Percentiles rank a stretch among this genome's conserved stretches.
Evolutionary conservation across 1,284 basidiomycete genomes (phyloP).

Genomic region (Apiotrichum brassicae): DNA sequence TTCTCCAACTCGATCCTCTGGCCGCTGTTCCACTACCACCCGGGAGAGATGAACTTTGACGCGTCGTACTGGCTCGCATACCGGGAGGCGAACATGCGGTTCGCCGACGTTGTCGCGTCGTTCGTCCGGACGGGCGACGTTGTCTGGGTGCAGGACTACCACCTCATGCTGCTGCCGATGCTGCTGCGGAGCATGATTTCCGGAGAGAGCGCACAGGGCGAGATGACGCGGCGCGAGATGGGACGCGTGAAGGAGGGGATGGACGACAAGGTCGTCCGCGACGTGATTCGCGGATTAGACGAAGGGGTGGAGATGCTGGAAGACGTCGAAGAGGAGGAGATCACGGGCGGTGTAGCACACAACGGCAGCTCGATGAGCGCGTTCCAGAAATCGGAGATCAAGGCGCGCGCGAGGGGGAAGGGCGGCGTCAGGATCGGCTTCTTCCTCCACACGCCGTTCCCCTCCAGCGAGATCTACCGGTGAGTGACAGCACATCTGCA

Average conservation of each 20-base stretch:
- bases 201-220: conserved; percentile 57
- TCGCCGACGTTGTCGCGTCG: conserved; percentile 77
- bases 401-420: conserved; percentile 43
- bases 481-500: conserved; percentile 42
- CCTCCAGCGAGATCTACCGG: conserved; percentile 96
- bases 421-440: conserved; percentile 81
- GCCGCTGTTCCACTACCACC: conserved; percentile 99
- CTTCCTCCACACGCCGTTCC: conserved; percentile 98
- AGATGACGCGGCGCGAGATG: conserved; percentile 62
- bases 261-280: conserved; percentile 52
- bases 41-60: conserved; percentile 99
- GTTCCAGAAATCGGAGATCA: conserved; percentile 41
- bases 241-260: conserved; percentile 70
- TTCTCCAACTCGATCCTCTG: conserved; percentile 99
- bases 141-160: conserved; percentile 99
- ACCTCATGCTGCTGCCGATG: conserved; percentile 96
- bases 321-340: conserved; percentile 38
- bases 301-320: conserved; percentile 38
- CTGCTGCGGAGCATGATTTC: conserved; percentile 82
- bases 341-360: too few relatives aligned
- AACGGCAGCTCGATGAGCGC: conserved; percentile 34
- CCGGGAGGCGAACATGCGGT: conserved; percentile 90
- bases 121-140: conserved; percentile 78
- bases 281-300: conserved; percentile 25
- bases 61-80: conserved; percentile 98